Base-by-base conservation (phyloP, 1,284 basidiomycete species). In the Marasmius sp. region DNA sequence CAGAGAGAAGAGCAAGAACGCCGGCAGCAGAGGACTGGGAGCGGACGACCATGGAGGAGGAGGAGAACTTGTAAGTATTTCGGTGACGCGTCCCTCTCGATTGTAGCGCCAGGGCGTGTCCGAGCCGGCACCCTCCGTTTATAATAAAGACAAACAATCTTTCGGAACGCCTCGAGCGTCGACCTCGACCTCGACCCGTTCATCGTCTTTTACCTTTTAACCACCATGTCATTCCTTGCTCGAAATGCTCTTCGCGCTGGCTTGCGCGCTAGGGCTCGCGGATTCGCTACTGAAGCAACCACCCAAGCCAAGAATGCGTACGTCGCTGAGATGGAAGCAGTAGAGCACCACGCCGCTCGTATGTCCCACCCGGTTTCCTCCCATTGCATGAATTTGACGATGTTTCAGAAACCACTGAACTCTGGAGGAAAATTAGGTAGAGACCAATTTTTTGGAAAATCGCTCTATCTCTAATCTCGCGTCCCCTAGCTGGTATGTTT, bases 401-500 rank as follows among this genome's bases (percentile, higher is more conserved):
- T 41, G 37, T 58, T 54, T 36, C 59, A 93, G 91, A 87, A 66
- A 89, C 91, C 39, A 80, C 88, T 49, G 82, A 90, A 57, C 83
- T 94, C 65, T 94, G 92, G 92, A 86, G 92, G 70, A 93, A 88
- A 79, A 91, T 94, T 72, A 92, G 91, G 91, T 92, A 66, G 53
- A 78, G 68, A 49, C 66, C 67, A 14, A 22, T 27, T 22, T 20
- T 0, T 12, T 37, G n/a, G 33, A 57, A 33, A 57, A 58, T 59
- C 58, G 18, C 45, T 38, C 14, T 27, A 22, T 9, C 53, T 53
- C 53, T 37, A 41, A 58, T 63, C 22, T 64, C 56, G 61, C 22
- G 20, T 58, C 55, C 6, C 22, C 7, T 66, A 94, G 92, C 76
- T 85, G 84, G 81, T 94, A 83, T 70, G 87, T 88, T 64, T 92